A percentile compares a stretch with the other conserved stretches of the same genome.
Conservation (phyloP, 805 yeast species). For the Wickerhamomyces queroliae region DNA sequence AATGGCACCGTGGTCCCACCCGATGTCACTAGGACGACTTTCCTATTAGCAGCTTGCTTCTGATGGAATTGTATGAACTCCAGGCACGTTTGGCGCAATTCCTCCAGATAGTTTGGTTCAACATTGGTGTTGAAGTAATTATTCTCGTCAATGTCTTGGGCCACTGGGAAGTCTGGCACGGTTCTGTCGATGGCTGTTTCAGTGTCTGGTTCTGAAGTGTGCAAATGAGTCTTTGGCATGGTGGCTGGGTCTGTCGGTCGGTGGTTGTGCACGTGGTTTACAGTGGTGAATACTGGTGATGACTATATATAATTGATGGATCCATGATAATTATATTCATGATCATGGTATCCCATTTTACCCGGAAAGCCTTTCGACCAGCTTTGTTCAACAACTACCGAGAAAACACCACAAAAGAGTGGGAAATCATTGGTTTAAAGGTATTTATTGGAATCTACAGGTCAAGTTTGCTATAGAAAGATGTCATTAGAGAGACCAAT, state of each 20-base stretch:
- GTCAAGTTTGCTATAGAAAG: too few species aligned
- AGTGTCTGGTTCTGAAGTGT: slow-evolving; percentile 68
- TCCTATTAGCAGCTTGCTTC: slow-evolving; percentile 23
- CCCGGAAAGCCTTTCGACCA: background rate
- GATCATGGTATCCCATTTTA: background rate
- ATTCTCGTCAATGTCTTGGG: slow-evolving; percentile 64
- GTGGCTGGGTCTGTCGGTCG: slow-evolving; percentile 23
- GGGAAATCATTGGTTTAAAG: too few species aligned
- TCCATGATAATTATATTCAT: background rate
- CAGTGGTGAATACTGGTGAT: slow-evolving; percentile 7
- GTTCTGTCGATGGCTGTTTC: slow-evolving; percentile 74
- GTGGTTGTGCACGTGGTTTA: background rate
- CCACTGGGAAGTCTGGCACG: slow-evolving; percentile 74
- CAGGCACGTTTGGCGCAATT: slow-evolving; percentile 48
- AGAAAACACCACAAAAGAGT: background rate
- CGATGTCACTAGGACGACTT: slow-evolving; percentile 79
- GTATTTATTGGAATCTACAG: too few species aligned
- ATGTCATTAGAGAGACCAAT: slow-evolving; percentile 21
- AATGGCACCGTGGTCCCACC: slow-evolving; percentile 99
- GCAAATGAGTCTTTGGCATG: background rate
- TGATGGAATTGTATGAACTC: slow-evolving; percentile 58
- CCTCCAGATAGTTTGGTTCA: slow-evolving; percentile 69
- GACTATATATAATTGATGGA: too few species aligned
- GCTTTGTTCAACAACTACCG: background rate
- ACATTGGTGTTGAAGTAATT: slow-evolving; percentile 65